Conservation (phyloP, 1,139 yeast species). For the Debaryomyces nepalensis region DNA sequence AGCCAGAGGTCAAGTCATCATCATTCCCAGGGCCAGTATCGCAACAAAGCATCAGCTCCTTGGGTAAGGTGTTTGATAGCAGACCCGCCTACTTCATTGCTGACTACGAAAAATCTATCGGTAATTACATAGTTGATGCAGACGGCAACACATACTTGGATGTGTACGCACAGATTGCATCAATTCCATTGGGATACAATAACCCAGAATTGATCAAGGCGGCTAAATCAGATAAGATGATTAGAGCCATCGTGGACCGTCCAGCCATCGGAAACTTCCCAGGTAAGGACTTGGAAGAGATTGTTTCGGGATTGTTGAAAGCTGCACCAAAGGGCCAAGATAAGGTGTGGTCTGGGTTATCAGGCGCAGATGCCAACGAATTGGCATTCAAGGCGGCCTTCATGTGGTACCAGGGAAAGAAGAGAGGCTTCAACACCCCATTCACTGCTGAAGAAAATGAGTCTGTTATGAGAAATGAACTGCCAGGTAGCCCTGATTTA, state of each 20-base stretch:
- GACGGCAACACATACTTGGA: conserved; percentile 73
- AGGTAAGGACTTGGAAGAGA: conserved; percentile 60
- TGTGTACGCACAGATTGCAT: conserved; percentile 78
- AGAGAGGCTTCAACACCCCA: conserved; percentile 53
- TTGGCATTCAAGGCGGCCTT: conserved; percentile 85
- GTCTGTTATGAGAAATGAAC: conserved; percentile 66
- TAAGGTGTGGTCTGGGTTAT: conserved; percentile 72
- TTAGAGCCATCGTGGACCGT: conserved; percentile 70
- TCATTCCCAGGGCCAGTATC: conserved; percentile 70
- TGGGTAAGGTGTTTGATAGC: conserved; percentile 63
- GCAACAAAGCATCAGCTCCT: conserved; percentile 46
- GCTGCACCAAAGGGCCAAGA: conserved; percentile 75
- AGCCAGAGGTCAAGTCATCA: conserved; percentile 56
- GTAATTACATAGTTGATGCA: conserved; percentile 73
- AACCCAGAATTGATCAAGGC: conserved; percentile 67
- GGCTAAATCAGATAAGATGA: conserved; percentile 68
- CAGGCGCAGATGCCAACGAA: conserved; percentile 87
- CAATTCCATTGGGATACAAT: conserved; percentile 80
- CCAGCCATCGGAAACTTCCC: conserved; percentile 84
- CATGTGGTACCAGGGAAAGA: conserved; percentile 69
- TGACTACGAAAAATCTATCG: conserved; percentile 68
- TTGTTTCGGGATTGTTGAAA: conserved; percentile 58
- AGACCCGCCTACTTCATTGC: conserved; percentile 70
- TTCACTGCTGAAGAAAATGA: conserved; percentile 65
- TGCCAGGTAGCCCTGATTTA: conserved; percentile 78